A percentile compares a stretch with the other conserved stretches of the same genome.
Evolutionary conservation across 108 stramenopile genomes (phyloP).

Genomic region (Cafeteria roenbergensis): DNA sequence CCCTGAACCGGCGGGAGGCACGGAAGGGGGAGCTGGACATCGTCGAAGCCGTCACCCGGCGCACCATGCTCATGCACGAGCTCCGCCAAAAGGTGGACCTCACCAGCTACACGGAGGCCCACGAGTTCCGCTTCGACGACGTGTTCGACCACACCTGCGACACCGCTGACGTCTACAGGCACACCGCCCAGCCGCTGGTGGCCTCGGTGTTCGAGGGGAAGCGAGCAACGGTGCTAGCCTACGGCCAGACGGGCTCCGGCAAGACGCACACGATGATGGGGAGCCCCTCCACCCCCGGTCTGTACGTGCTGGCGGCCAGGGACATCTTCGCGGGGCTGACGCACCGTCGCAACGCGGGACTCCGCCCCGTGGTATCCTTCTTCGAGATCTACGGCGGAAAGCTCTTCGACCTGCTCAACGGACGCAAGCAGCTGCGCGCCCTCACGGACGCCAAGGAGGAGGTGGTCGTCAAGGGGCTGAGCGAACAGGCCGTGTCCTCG

Average conservation of each 20-base stretch:
- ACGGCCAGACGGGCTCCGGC: conserved; percentile 24
- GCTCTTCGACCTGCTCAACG: conserved; percentile 16
- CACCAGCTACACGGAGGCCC: conserved; percentile 1
- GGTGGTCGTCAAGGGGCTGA: conserved; percentile 70
- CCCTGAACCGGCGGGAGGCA: conserved; percentile 1
- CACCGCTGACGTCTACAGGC: conserved; percentile 1
- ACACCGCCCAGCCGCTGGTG: conserved; percentile 5
- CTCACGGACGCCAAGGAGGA: conserved; percentile 84
- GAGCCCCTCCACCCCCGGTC: background rate
- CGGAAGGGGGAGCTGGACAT: background rate
- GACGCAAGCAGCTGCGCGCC: background rate
- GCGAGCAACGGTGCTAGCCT: conserved; percentile 13
- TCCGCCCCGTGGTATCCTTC: background rate
- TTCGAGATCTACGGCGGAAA: conserved; percentile 21
- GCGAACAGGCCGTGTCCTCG: conserved; percentile 46
- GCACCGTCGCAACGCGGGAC: background rate
- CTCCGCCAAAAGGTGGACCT: conserved; percentile 10
- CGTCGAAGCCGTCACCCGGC: background rate
- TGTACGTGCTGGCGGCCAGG: conserved; percentile 10
- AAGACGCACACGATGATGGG: conserved; percentile 24
- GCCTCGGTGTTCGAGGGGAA: conserved; percentile 9
- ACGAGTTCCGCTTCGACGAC: conserved; percentile 16
- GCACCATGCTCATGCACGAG: conserved; percentile 13
- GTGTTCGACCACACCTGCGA: conserved; percentile 11
- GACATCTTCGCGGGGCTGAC: conserved; percentile 10